Conservation (phyloP, 306 rosid genomes). For the Clitoria ternatea region DNA sequence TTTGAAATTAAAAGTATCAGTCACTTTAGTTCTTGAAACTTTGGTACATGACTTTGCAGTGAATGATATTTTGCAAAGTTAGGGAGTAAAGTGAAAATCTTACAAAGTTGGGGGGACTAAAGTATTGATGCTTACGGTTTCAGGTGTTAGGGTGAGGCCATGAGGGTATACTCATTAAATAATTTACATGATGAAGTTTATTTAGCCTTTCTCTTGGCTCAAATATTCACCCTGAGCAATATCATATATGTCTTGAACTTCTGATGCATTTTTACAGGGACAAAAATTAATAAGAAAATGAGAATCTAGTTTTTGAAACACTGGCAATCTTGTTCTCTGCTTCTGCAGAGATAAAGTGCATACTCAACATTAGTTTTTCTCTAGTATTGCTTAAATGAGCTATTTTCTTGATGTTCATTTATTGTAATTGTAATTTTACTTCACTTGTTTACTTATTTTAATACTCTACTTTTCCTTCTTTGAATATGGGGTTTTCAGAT, state of each 20-base stretch:
- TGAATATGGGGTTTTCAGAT: constrained; percentile 41
- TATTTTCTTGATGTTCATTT: background rate
- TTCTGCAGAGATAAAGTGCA: background rate
- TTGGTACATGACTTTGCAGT: background rate
- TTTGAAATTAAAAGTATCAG: too few species aligned
- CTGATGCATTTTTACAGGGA: background rate
- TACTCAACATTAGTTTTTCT: background rate
- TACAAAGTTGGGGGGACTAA: background rate
- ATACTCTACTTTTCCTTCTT: background rate
- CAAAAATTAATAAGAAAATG: background rate
- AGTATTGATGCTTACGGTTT: background rate
- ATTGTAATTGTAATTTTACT: background rate
- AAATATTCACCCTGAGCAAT: background rate
- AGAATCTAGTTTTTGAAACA: background rate
- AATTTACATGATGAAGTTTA: background rate
- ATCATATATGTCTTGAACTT: background rate
- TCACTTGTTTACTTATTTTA: background rate
- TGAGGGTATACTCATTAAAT: background rate
- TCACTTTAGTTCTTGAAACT: background rate
- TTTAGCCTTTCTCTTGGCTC: background rate
- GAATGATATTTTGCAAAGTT: background rate
- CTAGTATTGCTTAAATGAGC: constrained; percentile 1
- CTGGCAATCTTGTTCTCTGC: background rate
- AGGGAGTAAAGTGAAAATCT: background rate
- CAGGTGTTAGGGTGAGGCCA: background rate